These are phyloP conservation scores for Periconia digitata DNA, from an alignment of 2,329 filamentous ascomycete species.

Conservation along the genomic window DNA sequence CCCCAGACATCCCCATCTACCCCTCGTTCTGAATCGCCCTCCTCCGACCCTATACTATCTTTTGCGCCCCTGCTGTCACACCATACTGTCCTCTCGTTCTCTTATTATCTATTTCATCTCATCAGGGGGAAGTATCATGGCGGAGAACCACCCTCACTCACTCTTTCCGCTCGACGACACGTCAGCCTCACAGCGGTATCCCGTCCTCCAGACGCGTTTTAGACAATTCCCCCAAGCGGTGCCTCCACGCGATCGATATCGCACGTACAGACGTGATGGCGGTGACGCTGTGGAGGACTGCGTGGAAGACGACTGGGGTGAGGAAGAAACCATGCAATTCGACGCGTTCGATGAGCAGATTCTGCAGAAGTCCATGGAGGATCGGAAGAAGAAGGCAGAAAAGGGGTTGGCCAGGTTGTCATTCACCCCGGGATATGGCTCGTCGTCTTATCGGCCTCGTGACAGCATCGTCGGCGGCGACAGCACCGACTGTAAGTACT, in stretches of 20 bases:
- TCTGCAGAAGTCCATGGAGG: constrained; percentile 32
- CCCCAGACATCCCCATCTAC: background rate
- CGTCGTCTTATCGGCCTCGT: constrained; percentile 3
- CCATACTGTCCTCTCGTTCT: background rate
- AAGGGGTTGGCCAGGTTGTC: constrained; percentile 42
- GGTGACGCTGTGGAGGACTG: constrained; percentile 9
- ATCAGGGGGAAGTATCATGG: background rate
- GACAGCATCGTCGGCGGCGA: background rate
- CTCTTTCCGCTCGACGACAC: background rate
- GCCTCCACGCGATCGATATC: constrained; percentile 28
- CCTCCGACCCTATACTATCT: background rate
- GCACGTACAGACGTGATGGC: constrained; percentile 5
- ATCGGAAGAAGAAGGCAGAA: constrained; percentile 38
- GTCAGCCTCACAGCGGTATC: constrained; percentile 11
- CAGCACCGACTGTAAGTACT: constrained; percentile 2
- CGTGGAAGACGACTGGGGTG: constrained; percentile 26
- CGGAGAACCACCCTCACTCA: background rate
- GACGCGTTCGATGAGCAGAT: constrained; percentile 51
- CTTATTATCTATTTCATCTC: background rate
- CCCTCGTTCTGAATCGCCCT: background rate
- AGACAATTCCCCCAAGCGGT: constrained; percentile 9
- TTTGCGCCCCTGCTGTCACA: background rate
- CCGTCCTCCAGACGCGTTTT: constrained; percentile 17
- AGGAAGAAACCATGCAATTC: constrained; percentile 21
- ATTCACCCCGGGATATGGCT: constrained; percentile 26